phyloP scores from a whole-genome alignment of 129 eudicot species.

The Pseudognaphalium luteoalbum region DNA sequence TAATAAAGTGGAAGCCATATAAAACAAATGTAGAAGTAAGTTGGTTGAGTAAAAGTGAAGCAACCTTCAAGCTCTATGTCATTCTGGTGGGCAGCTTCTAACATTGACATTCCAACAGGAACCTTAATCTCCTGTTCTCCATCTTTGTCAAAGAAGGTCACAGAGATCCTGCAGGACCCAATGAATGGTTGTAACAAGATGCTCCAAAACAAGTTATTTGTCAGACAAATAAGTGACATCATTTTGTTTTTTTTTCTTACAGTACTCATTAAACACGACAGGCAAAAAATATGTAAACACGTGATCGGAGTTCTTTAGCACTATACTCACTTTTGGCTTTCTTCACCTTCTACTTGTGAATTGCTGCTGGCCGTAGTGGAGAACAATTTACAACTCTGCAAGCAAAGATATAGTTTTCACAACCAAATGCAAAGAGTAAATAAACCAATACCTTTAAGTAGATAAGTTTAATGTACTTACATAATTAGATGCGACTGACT shows the following conservation, averaged over 20 bases:
- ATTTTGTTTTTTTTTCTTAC: not conserved
- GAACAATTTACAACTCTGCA: slow-evolving; percentile 44
- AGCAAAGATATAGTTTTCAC: not conserved
- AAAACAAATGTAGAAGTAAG: not conserved
- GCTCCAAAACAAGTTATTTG: not conserved
- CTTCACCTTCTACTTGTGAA: slow-evolving; percentile 37
- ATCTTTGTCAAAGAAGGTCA: slow-evolving; percentile 34
- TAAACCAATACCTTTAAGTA: not conserved
- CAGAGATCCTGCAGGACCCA: slow-evolving; percentile 21
- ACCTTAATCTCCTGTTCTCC: slow-evolving; percentile 51
- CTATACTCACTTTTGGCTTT: slow-evolving; percentile 48
- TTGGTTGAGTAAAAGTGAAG: not conserved
- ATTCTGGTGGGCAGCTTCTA: slow-evolving; percentile 54
- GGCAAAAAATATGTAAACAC: not conserved
- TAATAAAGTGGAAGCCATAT: not conserved
- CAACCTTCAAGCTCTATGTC: slow-evolving; percentile 82
- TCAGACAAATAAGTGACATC: not conserved
- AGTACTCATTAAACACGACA: not conserved
- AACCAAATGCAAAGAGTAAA: not conserved
- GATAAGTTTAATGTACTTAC: no score
- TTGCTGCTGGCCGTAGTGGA: slow-evolving; percentile 39
- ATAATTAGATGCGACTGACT: not conserved
- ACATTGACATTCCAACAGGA: slow-evolving; percentile 52
- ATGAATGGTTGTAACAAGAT: not conserved
- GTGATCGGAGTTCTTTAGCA: not conserved